A percentile compares a stretch with the other conserved stretches of the same genome.
These are phyloP conservation scores for Chytridium lagenaria DNA, from an alignment of 371 early-diverging fungal species.

Conservation along the genomic window DNA sequence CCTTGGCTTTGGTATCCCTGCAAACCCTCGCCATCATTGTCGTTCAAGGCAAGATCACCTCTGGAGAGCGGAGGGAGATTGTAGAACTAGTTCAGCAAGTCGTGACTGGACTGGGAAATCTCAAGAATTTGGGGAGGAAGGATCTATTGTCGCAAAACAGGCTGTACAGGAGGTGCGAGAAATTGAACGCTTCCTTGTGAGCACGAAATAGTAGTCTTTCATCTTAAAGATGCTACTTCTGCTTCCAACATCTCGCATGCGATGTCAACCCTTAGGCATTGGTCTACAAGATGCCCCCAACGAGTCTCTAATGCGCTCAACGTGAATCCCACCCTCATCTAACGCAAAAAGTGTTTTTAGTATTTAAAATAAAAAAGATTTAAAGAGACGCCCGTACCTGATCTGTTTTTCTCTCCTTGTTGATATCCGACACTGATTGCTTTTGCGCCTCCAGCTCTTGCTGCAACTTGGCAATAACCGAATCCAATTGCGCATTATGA, in stretches of 20 bases:
- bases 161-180: conserved; percentile 10
- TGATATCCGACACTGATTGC: conserved; percentile 63
- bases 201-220: background rate
- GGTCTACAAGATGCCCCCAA: conserved; percentile 31
- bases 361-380: background rate
- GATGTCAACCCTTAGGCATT: conserved; percentile 23
- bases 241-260: conserved; percentile 28
- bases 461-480: conserved; percentile 53
- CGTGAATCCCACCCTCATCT: conserved; percentile 15
- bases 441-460: conserved; percentile 58
- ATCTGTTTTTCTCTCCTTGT: conserved; percentile 72
- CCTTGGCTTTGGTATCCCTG: conserved; percentile 4
- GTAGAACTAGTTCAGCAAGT: conserved; percentile 16
- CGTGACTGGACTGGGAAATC: background rate
- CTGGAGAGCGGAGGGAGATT: conserved; percentile 6
- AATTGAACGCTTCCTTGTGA: conserved; percentile 14
- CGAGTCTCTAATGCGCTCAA: conserved; percentile 19
- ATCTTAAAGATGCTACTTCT: background rate
- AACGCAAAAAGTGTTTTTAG: background rate
- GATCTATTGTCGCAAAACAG: background rate
- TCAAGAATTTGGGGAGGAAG: background rate
- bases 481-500: conserved; percentile 80
- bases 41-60: background rate
- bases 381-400: conserved; percentile 56
- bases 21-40: conserved; percentile 15